These are phyloP conservation scores for Thielaviopsis ethacetica DNA, from an alignment of 2,329 filamentous ascomycete species.

Conservation along the genomic window DNA sequence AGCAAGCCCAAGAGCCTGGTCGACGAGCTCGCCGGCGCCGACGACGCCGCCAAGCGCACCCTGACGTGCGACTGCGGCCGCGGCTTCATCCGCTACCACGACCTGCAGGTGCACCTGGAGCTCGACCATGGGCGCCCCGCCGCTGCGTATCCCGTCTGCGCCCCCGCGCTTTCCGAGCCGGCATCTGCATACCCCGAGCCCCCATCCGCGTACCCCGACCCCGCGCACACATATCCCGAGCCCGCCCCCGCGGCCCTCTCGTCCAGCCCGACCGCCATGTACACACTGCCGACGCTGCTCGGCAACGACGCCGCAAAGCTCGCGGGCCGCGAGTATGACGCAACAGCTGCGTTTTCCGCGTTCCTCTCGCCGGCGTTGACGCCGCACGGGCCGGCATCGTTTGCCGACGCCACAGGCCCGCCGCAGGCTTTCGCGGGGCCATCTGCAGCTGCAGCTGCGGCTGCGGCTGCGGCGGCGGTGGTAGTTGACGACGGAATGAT, in stretches of 20 bases:
- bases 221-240: too few species aligned
- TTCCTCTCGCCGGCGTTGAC: not conserved
- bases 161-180: too few species aligned
- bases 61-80: slow-evolving; percentile 30
- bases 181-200: too few species aligned
- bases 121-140: slow-evolving; percentile 15
- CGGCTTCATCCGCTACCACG: slow-evolving; percentile 33
- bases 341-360: not conserved
- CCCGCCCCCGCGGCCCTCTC: too few species aligned
- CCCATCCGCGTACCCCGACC: too few species aligned
- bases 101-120: slow-evolving; percentile 30
- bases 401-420: not conserved
- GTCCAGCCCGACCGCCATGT: too few species aligned
- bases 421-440: not conserved
- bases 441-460: too few species aligned
- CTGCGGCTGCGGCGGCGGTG: too few species aligned
- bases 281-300: too few species aligned
- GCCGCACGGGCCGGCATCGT: not conserved
- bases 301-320: not conserved
- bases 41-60: slow-evolving; percentile 25
- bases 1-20: slow-evolving; percentile 19
- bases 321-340: not conserved
- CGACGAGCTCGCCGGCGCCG: slow-evolving; percentile 27
- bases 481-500: too few species aligned
- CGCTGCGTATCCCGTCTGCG: too few species aligned